Percentiles rank a stretch among this genome's conserved stretches.
Conservation (phyloP, 2,329 filamentous ascomycete species). For the Coniosporium tulheliwenetii region DNA sequence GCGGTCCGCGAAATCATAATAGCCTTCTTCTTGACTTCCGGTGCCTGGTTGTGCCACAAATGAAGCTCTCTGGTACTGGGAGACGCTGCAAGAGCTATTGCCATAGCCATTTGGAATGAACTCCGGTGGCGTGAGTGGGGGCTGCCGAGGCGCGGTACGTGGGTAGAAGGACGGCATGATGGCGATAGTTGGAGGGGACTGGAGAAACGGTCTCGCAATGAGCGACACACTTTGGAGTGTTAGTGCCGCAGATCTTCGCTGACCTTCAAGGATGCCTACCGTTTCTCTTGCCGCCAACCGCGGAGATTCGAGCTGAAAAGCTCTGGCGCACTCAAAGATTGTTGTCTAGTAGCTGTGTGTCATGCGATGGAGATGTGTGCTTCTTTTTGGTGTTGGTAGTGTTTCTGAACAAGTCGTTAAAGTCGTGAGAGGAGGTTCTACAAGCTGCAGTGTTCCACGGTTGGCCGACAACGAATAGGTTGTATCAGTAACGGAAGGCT, state of each 20-base stretch:
- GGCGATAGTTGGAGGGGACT: slow-evolving; percentile 26
- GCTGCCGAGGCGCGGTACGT: slow-evolving; percentile 23
- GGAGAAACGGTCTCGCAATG: slow-evolving; percentile 14
- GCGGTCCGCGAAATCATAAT: slow-evolving; percentile 29
- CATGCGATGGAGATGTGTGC: slow-evolving; percentile 6
- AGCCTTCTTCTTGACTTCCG: slow-evolving; percentile 24
- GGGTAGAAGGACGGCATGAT: slow-evolving; percentile 37
- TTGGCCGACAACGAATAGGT: neutral
- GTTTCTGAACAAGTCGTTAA: neutral
- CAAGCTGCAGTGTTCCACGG: too few species aligned
- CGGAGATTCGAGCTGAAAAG: neutral
- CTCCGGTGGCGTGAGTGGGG: slow-evolving; percentile 34
- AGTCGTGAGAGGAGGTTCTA: neutral
- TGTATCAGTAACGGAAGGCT: neutral
- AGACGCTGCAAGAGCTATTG: slow-evolving; percentile 26
- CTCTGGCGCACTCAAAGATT: neutral
- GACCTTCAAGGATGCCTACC: neutral
- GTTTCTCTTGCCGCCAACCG: slow-evolving; percentile 1
- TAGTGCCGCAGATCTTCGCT: slow-evolving; percentile 3
- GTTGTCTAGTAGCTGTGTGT: slow-evolving; percentile 7
- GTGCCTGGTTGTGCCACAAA: slow-evolving; percentile 24
- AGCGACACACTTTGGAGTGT: slow-evolving; percentile 4
- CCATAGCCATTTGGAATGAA: slow-evolving; percentile 24
- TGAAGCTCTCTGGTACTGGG: slow-evolving; percentile 26
- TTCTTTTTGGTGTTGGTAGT: neutral